These are phyloP conservation scores for Rickenella mellea DNA, from an alignment of 768 basidiomycete species.

Conservation along the genomic window DNA sequence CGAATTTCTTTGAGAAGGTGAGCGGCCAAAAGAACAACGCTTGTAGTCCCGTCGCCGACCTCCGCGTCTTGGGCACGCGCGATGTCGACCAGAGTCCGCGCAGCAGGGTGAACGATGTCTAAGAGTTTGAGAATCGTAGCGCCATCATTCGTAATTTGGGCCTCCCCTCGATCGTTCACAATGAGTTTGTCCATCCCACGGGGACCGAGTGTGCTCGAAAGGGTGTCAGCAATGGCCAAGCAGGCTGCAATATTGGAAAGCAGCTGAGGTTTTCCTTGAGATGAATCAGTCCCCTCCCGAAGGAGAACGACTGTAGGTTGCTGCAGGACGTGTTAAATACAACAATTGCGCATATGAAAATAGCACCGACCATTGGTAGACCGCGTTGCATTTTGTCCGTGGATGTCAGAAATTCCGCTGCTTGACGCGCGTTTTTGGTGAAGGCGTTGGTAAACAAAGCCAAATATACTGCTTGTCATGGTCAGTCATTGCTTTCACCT, in stretches of 20 bases:
- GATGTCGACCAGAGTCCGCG: slow-evolving; percentile 95
- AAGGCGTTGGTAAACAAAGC: neutral
- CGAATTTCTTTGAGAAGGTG: slow-evolving; percentile 91
- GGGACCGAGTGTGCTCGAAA: slow-evolving; percentile 93
- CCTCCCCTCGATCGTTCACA: slow-evolving; percentile 86
- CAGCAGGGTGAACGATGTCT: slow-evolving; percentile 97
- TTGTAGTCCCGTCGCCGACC: slow-evolving; percentile 97
- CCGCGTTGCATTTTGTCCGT: slow-evolving; percentile 69
- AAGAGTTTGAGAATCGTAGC: slow-evolving; percentile 96
- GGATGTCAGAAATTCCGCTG: no score
- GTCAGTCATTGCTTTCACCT: slow-evolving; percentile 6
- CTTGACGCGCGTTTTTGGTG: neutral
- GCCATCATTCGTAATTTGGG: slow-evolving; percentile 99
- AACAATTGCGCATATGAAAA: neutral
- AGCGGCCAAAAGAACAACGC: slow-evolving; percentile 88
- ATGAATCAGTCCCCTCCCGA: slow-evolving; percentile 91
- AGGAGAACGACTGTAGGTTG: slow-evolving; percentile 98
- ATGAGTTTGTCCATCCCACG: slow-evolving; percentile 99
- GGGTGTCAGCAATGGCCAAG: slow-evolving; percentile 84
- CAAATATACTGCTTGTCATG: slow-evolving; percentile 8
- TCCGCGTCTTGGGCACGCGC: slow-evolving; percentile 97
- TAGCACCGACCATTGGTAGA: slow-evolving; percentile 57
- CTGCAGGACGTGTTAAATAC: slow-evolving; percentile 30
- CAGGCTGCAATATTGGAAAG: slow-evolving; percentile 96
- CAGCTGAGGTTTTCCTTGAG: slow-evolving; percentile 87